Base-by-base conservation (phyloP, 2,329 filamentous ascomycete genomes). In the Phialophora verrucosa region DNA sequence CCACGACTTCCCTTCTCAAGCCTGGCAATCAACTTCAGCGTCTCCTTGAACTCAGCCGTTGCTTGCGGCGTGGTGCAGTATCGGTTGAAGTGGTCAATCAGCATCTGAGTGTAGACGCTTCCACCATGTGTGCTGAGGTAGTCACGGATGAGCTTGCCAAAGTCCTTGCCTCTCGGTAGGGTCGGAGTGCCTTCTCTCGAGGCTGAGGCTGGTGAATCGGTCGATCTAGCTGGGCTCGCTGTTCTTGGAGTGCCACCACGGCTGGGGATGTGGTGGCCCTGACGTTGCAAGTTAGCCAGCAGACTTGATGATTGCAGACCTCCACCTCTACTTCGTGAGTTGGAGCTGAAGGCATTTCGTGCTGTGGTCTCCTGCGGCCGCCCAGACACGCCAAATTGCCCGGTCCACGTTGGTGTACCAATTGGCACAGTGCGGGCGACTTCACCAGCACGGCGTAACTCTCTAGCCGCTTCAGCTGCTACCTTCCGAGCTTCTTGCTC, bases 361-460 rank as follows among this genome's bases (percentile, higher is more conserved):
- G 72, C 76, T 65, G 76, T 82, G 64, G 78, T 80, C 42, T 81
- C 83, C 29, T 87, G 85, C 0, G 91, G 90, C 42, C 91, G 84
- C 1, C 93, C 94, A 4, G 88, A 88, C 58, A 90, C 85, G 10
- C 94, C 94, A 55, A 91, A 88, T 72, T 91, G 87, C 1, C 95
- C 94, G 0, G 94, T 98, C 94, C 94, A 98, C 0, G 94, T 97
- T 8, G 95, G 91, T 0, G 91, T 92, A 7, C 94, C 94, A 35
- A 92, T 89, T 0, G 91, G 91, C 1, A 94, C 83, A 8, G 83
- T 84, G 11, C 88, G 85, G 2, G 93, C 92, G 32, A 89, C 84
- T 74, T 93, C 87, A 50, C 87, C 88, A 10, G 92, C 89, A 66
- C 87, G 87, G 32, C 88, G 87, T 1, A 98, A 86, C 70, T 92